These are phyloP conservation scores for Stachybotrys chartarum DNA, from an alignment of 2,329 filamentous ascomycete species.

Conservation along the genomic window DNA sequence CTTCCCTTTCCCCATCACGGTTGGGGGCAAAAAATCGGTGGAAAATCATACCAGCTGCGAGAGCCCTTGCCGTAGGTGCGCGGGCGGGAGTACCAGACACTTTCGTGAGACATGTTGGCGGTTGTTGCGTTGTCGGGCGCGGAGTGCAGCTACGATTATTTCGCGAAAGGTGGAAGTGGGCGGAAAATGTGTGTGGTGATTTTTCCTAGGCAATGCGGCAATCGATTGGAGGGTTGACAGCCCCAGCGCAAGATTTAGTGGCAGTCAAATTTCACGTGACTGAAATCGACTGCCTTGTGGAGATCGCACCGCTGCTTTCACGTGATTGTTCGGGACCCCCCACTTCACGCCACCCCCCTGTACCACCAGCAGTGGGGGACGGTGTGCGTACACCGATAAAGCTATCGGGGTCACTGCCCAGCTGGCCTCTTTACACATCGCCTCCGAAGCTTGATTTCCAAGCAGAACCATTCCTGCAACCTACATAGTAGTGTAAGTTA, in stretches of 20 bases:
- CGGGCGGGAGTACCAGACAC: constrained; percentile 98
- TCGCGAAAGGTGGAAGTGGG: constrained; percentile 24
- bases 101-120: constrained; percentile 69
- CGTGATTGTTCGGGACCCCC: too few relatives aligned
- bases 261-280: constrained; percentile 11
- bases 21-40: neutral
- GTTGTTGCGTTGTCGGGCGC: constrained; percentile 20
- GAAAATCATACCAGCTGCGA: constrained; percentile 71
- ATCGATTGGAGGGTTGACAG: constrained; percentile 29
- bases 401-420: constrained; percentile 16
- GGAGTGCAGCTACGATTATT: constrained; percentile 22
- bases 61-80: constrained; percentile 96
- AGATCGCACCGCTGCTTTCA: too few relatives aligned
- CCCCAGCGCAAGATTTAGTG: constrained; percentile 19
- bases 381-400: constrained; percentile 3
- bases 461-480: constrained; percentile 7
- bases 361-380: neutral
- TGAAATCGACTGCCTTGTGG: neutral
- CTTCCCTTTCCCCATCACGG: neutral
- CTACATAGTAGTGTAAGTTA: neutral
- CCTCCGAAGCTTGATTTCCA: constrained; percentile 12
- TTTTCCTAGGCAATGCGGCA: constrained; percentile 20
- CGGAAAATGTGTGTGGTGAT: constrained; percentile 31
- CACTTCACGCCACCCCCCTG: neutral
- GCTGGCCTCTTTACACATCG: constrained; percentile 18